Conservation (phyloP, 2,329 filamentous ascomycete genomes). For the Neospermospora avenae region DNA sequence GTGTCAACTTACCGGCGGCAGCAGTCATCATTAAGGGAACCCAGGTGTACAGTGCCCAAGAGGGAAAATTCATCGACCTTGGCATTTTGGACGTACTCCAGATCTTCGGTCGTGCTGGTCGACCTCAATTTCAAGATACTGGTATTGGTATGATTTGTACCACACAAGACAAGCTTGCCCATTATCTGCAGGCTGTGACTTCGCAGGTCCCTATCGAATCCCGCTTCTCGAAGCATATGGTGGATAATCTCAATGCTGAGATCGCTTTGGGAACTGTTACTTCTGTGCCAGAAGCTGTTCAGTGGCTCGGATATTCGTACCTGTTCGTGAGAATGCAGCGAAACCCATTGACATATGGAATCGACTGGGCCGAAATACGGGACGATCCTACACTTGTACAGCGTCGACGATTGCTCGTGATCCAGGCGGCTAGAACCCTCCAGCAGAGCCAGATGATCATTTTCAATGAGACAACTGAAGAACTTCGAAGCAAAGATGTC, state of each 20-base stretch:
- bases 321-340: conserved; percentile 95
- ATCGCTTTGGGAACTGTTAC: conserved; percentile 93
- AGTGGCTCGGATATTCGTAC: conserved; percentile 98
- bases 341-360: conserved; percentile 88
- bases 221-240: conserved; percentile 87
- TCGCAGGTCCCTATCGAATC: conserved; percentile 97
- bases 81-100: conserved; percentile 96
- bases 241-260: conserved; percentile 96
- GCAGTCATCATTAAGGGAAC: conserved; percentile 98
- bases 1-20: conserved; percentile 95
- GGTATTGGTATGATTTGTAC: conserved; percentile 99
- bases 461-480: conserved; percentile 91
- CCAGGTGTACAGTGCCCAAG: conserved; percentile 92
- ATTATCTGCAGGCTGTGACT: conserved; percentile 90
- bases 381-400: conserved; percentile 88
- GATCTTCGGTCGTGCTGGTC: conserved; percentile 96
- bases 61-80: conserved; percentile 93
- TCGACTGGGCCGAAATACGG: conserved; percentile 86
- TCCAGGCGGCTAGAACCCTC: conserved; percentile 81
- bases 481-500: conserved; percentile 89
- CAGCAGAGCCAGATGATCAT: conserved; percentile 98
- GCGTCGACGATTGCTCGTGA: conserved; percentile 78
- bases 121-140: conserved; percentile 95
- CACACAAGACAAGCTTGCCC: conserved; percentile 85
- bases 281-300: conserved; percentile 86